Evolutionary conservation across 768 basidiomycete genomes (phyloP).

Genomic region (Symmetrospora coprosmae): DNA sequence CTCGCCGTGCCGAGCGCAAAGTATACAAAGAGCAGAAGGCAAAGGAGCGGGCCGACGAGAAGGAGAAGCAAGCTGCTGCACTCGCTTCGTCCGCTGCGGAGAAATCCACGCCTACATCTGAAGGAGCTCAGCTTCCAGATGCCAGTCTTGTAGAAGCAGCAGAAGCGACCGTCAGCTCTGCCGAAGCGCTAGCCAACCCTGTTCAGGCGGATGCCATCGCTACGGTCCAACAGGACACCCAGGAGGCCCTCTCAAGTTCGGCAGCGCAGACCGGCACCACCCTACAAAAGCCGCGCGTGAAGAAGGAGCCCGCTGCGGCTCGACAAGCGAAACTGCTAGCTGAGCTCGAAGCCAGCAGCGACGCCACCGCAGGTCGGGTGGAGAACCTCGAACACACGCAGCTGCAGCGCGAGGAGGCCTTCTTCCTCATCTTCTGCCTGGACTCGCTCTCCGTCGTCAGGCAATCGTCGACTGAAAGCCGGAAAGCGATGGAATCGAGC

Average conservation of each 20-base stretch:
- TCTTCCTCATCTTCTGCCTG: slow-evolving; percentile 33
- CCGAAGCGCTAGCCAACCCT: too few relatives aligned
- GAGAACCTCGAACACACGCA: slow-evolving; percentile 32
- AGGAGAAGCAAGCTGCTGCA: slow-evolving; percentile 21
- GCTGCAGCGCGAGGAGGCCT: slow-evolving; percentile 35
- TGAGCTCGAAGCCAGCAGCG: background rate
- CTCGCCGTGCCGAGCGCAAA: slow-evolving; percentile 69
- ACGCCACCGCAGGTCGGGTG: slow-evolving; percentile 9
- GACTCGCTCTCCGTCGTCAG: slow-evolving; percentile 21
- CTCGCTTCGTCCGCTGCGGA: background rate
- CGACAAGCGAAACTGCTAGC: background rate
- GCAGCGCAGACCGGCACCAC: too few relatives aligned
- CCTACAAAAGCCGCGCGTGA: too few relatives aligned
- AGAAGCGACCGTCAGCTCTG: too few relatives aligned
- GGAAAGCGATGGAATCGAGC: background rate
- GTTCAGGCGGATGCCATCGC: too few relatives aligned
- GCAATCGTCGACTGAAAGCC: background rate
- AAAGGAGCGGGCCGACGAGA: slow-evolving; percentile 55
- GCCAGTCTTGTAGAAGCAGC: too few relatives aligned
- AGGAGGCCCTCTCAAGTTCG: too few relatives aligned
- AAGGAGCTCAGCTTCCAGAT: too few relatives aligned
- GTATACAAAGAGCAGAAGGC: slow-evolving; percentile 90
- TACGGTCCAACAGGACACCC: too few relatives aligned
- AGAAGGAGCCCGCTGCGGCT: too few relatives aligned
- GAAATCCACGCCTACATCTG: background rate